Conservation (phyloP, 257 asterid species). For the Cordia subcordata region DNA sequence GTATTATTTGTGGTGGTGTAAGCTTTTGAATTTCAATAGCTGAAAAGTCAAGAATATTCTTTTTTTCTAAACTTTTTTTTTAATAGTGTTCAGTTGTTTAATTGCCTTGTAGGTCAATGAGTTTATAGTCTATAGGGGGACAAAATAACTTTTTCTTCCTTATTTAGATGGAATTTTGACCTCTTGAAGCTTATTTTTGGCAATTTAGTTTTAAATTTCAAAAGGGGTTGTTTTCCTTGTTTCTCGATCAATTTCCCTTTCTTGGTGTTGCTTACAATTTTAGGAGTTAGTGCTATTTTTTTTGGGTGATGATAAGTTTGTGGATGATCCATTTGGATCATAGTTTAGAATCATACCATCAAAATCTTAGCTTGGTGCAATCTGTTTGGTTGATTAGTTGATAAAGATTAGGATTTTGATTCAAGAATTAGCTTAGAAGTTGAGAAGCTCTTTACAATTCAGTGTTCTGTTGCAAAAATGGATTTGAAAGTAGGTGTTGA, state of each 20-base stretch:
- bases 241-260: constrained; percentile 4
- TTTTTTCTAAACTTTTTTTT: no score
- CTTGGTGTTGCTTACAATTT: neutral
- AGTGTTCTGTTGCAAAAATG: constrained; percentile 34
- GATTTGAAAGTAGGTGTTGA: constrained; percentile 38
- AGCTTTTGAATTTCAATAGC: constrained; percentile 29
- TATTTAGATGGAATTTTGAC: constrained; percentile 1
- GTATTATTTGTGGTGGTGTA: constrained; percentile 20
- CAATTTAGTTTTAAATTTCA: neutral
- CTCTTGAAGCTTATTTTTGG: constrained; percentile 14
- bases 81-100: constrained; percentile 11
- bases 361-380: constrained; percentile 1
- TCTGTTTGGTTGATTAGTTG: constrained; percentile 1
- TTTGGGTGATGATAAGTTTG: constrained; percentile 27
- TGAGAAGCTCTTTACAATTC: neutral
- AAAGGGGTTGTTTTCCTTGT: neutral
- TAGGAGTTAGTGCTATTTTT: neutral
- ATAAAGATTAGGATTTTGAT: neutral
- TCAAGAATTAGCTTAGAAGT: constrained; percentile 2
- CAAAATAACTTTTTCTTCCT: constrained; percentile 11
- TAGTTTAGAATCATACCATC: neutral
- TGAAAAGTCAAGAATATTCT: constrained; percentile 33
- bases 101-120: neutral
- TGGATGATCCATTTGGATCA: constrained; percentile 9
- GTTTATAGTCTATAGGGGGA: constrained; percentile 16